Evolutionary conservation across 306 rosid species (phyloP).

Genomic region (Clitoria ternatea): DNA sequence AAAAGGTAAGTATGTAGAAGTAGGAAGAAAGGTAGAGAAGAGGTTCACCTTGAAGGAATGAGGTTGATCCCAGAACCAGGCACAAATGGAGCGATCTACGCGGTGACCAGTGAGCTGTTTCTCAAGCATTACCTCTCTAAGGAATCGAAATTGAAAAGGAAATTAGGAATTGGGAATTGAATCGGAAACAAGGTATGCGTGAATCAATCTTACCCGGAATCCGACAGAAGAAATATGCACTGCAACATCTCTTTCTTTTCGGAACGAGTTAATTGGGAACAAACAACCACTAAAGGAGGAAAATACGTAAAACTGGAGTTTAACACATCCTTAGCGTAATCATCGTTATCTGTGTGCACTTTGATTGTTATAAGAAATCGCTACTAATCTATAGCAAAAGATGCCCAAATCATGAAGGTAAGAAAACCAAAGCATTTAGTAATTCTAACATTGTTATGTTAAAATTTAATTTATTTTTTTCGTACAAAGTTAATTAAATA

Average conservation of each 20-base stretch:
- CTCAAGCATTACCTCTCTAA: slow-evolving; percentile 92
- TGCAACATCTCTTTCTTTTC: slow-evolving; percentile 75
- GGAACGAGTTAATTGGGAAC: too few species aligned
- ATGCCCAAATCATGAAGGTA: too few species aligned
- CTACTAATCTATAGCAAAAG: too few species aligned
- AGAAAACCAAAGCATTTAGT: too few species aligned
- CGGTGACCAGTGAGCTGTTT: slow-evolving; percentile 94
- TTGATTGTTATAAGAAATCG: too few species aligned
- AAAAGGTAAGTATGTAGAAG: background rate
- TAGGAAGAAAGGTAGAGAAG: background rate
- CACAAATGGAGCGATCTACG: slow-evolving; percentile 92
- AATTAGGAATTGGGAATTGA: background rate
- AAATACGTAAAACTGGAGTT: too few species aligned
- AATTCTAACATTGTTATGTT: too few species aligned
- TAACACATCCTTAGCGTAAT: too few species aligned
- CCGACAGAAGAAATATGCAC: slow-evolving; percentile 93
- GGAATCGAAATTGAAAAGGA: slow-evolving; percentile 3
- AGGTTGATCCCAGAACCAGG: slow-evolving; percentile 90
- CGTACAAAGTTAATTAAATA: too few species aligned
- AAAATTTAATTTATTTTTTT: too few species aligned
- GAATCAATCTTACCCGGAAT: slow-evolving; percentile 68
- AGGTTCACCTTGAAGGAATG: slow-evolving; percentile 71
- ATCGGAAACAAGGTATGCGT: background rate
- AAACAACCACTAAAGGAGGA: too few species aligned
- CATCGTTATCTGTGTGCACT: too few species aligned